Evolutionary conservation across 495 filamentous ascomycete genomes (phyloP).

Genomic region (Talaromyces adpressus): DNA sequence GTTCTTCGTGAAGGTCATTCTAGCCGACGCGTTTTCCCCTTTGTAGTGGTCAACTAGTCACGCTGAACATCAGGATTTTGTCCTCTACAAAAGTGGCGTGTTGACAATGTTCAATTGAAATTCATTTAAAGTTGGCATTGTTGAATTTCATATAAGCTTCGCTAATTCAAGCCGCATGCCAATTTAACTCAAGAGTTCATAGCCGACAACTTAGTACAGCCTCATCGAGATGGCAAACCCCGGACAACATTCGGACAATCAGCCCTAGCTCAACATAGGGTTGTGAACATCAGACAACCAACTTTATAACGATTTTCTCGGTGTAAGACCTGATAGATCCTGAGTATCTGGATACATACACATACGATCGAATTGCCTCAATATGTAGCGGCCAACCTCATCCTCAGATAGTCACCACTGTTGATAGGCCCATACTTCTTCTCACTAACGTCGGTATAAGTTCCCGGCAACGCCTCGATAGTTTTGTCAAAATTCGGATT

Average conservation of each 20-base stretch:
- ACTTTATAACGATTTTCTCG: background rate
- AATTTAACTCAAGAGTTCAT: background rate
- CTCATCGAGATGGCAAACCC: background rate
- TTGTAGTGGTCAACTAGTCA: background rate
- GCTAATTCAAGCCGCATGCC: background rate
- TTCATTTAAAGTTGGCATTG: too few relatives aligned
- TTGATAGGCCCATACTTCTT: constrained; percentile 78
- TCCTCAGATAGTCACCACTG: constrained; percentile 74
- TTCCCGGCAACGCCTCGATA: constrained; percentile 86
- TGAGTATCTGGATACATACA: background rate
- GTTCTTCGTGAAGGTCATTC: background rate
- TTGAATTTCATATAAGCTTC: background rate
- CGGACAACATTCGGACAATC: background rate
- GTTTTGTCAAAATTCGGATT: constrained; percentile 74
- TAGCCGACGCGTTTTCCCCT: background rate
- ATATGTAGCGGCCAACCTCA: constrained; percentile 71
- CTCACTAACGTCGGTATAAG: constrained; percentile 57
- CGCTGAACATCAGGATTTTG: background rate
- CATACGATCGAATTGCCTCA: constrained; percentile 9
- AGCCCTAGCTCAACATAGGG: background rate
- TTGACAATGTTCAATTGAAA: background rate
- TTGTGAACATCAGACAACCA: background rate
- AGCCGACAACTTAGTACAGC: background rate
- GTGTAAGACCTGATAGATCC: background rate
- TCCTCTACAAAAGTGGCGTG: background rate